phyloP scores from a whole-genome alignment of 306 rosid species.

The Acmispon strigosus region DNA sequence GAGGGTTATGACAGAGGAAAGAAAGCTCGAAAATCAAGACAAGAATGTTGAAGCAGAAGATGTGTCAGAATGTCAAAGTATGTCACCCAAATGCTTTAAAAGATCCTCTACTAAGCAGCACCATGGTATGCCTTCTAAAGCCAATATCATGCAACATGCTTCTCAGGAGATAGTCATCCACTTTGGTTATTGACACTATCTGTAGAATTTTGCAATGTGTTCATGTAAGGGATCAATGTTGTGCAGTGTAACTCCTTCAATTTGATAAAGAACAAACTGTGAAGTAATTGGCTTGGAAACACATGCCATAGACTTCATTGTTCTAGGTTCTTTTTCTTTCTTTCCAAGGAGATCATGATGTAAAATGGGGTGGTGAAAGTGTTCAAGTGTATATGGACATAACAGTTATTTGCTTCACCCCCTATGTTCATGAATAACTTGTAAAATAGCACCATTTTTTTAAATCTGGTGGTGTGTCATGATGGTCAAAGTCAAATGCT shows the following conservation, averaged over 20 bases:
- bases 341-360: conserved; percentile 16
- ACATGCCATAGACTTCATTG: conserved; percentile 3
- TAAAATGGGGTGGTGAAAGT: neutral
- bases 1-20: conserved; percentile 44
- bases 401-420: conserved; percentile 19
- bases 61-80: conserved; percentile 35
- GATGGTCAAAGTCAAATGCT: conserved; percentile 7
- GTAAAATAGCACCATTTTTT: conserved; percentile 4
- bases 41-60: conserved; percentile 21
- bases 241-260: conserved; percentile 25
- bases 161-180: conserved; percentile 42
- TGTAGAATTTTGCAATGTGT: neutral
- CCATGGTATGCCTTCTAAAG: conserved; percentile 27
- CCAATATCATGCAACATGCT: conserved; percentile 25
- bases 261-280: conserved; percentile 28
- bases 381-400: conserved; percentile 20
- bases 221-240: conserved; percentile 15
- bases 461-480: neutral
- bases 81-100: conserved; percentile 34
- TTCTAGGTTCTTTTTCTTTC: conserved; percentile 1
- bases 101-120: conserved; percentile 33
- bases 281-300: conserved; percentile 18
- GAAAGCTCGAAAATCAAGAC: conserved; percentile 9
- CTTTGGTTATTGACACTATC: conserved; percentile 27
- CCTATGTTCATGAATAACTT: conserved; percentile 6